Conservation (phyloP, 805 yeast genomes). For the Candida sakaeoensis region DNA sequence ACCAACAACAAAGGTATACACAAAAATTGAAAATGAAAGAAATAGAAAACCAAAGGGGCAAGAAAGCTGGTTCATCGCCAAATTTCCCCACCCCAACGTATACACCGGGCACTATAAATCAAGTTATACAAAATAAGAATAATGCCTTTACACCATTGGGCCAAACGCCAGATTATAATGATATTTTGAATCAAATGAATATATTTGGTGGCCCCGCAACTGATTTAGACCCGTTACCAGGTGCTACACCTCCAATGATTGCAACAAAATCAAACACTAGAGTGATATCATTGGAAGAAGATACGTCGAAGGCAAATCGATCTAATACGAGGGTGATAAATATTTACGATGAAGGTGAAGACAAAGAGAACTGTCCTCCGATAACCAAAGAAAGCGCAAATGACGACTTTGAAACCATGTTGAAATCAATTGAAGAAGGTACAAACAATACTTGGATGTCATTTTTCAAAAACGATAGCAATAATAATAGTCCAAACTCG, state of each 20-base stretch:
- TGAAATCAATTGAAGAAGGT: slow-evolving; percentile 1
- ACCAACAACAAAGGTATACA: slow-evolving; percentile 42
- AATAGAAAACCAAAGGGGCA: neutral
- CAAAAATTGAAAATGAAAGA: slow-evolving; percentile 8
- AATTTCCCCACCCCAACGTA: slow-evolving; percentile 39
- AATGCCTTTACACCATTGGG: slow-evolving; percentile 3
- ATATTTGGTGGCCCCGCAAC: slow-evolving; percentile 44
- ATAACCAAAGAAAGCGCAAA: slow-evolving; percentile 5
- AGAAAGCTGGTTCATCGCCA: slow-evolving; percentile 27
- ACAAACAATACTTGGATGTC: slow-evolving; percentile 39
- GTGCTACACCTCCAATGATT: slow-evolving; percentile 43
- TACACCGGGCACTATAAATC: slow-evolving; percentile 36
- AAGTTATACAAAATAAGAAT: slow-evolving; percentile 27
- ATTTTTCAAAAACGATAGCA: neutral
- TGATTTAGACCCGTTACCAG: slow-evolving; percentile 43
- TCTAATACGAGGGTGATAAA: slow-evolving; percentile 52
- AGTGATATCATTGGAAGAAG: slow-evolving; percentile 48
- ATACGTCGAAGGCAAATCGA: slow-evolving; percentile 45
- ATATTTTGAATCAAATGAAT: slow-evolving; percentile 38
- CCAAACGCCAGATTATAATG: slow-evolving; percentile 30
- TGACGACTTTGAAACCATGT: slow-evolving; percentile 19
- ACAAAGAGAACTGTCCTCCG: slow-evolving; percentile 29
- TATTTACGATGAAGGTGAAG: slow-evolving; percentile 36
- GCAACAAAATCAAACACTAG: slow-evolving; percentile 57
- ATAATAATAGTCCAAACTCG: slow-evolving; percentile 13